phyloP scores from a whole-genome alignment of 306 rosid species.

The Cyamopsis tetragonoloba region DNA sequence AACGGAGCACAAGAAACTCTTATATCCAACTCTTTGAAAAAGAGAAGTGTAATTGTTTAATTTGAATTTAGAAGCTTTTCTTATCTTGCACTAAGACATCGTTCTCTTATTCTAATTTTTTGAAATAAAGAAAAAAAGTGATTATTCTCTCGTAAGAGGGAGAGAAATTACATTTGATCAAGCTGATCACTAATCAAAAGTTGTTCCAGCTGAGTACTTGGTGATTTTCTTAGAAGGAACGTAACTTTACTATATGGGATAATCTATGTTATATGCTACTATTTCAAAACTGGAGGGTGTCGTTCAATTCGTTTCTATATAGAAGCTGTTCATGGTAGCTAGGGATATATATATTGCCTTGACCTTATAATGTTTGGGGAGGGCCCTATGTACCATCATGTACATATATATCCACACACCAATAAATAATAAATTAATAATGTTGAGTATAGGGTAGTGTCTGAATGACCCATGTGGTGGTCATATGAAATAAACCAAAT shows the following conservation, averaged over 20 bases:
- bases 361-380: conserved; percentile 6
- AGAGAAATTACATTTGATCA: neutral
- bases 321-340: too few species aligned
- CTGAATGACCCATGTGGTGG: conserved; percentile 40
- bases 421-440: conserved; percentile 17
- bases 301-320: too few species aligned
- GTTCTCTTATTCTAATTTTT: too few species aligned
- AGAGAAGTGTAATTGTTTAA: too few species aligned
- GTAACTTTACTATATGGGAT: neutral
- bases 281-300: neutral
- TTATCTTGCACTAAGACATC: too few species aligned
- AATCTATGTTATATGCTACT: neutral
- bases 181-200: neutral
- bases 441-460: conserved; percentile 19
- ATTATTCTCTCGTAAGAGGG: neutral
- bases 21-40: too few species aligned
- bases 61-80: too few species aligned
- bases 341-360: neutral
- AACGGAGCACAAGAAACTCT: too few species aligned
- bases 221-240: neutral
- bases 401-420: neutral
- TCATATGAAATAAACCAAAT: conserved; percentile 22
- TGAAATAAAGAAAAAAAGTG: too few species aligned
- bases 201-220: neutral
- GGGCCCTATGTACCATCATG: conserved; percentile 33